Percentiles rank a stretch among this genome's conserved stretches.
Conservation (phyloP, 805 yeast species). For the Lipomyces sp. region DNA sequence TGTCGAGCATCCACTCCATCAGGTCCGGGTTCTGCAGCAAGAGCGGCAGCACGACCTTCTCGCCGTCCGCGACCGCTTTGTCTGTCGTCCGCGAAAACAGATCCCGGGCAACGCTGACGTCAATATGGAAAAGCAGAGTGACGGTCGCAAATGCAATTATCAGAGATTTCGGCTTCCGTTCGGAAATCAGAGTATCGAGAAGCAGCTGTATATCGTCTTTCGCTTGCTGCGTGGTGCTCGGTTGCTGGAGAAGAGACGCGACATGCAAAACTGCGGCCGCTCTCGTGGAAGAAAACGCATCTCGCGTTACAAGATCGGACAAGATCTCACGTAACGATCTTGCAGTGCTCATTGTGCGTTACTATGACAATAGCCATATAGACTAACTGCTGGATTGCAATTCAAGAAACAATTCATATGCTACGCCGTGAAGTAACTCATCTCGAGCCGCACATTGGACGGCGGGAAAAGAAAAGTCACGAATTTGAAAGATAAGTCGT, state of each 20-base stretch:
- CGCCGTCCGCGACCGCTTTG: constrained; percentile 19
- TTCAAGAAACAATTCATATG: no score
- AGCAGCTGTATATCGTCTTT: constrained; percentile 2
- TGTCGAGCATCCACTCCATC: constrained; percentile 32
- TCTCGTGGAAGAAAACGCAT: no score
- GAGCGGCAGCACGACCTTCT: constrained; percentile 16
- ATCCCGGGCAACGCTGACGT: constrained; percentile 31
- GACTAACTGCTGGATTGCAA: no score
- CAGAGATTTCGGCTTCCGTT: constrained; percentile 21
- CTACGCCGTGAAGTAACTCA: no score
- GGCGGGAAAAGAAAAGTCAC: no score
- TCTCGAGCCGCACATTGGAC: no score
- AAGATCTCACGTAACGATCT: no score
- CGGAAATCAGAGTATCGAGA: background rate
- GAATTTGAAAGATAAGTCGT: no score
- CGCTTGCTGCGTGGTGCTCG: constrained; percentile 2
- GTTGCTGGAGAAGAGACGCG: constrained; percentile 7
- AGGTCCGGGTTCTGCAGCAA: constrained; percentile 29
- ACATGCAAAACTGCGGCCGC: no score
- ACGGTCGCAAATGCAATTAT: constrained; percentile 34
- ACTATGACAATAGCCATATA: no score
- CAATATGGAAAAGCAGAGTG: constrained; percentile 32
- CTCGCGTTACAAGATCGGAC: no score
- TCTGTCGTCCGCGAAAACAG: constrained; percentile 28
- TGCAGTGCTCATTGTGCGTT: no score